These are phyloP conservation scores for Colletotrichum siamense DNA, from an alignment of 2,329 filamentous ascomycete species.

Conservation along the genomic window DNA sequence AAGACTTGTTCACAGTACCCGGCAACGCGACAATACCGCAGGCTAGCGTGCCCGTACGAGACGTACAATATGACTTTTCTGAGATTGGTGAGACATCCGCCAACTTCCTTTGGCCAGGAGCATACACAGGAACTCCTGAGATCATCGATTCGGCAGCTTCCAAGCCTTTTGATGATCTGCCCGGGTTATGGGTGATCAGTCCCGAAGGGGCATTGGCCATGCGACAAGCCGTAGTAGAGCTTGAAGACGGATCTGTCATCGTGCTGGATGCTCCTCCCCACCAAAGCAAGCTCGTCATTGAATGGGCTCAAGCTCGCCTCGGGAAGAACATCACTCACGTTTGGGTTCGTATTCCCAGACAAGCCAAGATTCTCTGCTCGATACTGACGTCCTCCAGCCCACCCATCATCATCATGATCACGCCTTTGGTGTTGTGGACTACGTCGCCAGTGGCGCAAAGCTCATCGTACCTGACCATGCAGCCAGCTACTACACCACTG, in stretches of 20 bases:
- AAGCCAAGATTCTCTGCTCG: not conserved
- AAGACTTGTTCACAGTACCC: not conserved
- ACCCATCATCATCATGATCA: not conserved
- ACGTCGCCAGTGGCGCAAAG: not conserved
- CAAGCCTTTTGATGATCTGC: not conserved
- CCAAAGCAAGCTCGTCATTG: conserved; percentile 23
- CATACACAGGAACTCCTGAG: conserved; percentile 9
- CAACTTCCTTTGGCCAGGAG: conserved; percentile 13
- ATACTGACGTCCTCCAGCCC: not conserved
- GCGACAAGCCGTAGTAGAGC: conserved; percentile 19
- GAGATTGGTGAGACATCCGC: conserved; percentile 19
- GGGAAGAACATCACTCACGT: conserved; percentile 19
- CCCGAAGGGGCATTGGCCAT: not conserved
- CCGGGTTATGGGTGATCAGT: not conserved
- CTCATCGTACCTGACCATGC: not conserved
- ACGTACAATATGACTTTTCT: not conserved
- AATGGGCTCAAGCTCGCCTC: conserved; percentile 17
- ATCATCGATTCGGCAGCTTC: not conserved
- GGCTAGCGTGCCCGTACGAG: not conserved
- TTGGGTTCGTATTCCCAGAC: not conserved
- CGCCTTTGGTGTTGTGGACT: not conserved
- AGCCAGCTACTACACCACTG: not conserved
- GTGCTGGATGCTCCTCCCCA: conserved; percentile 23
- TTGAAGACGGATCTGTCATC: conserved; percentile 15
- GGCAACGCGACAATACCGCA: not conserved